Evolutionary conservation across 768 basidiomycete genomes (phyloP), one percentile per base, ranked within the genome.

Genomic region (Pholiota molesta): DNA sequence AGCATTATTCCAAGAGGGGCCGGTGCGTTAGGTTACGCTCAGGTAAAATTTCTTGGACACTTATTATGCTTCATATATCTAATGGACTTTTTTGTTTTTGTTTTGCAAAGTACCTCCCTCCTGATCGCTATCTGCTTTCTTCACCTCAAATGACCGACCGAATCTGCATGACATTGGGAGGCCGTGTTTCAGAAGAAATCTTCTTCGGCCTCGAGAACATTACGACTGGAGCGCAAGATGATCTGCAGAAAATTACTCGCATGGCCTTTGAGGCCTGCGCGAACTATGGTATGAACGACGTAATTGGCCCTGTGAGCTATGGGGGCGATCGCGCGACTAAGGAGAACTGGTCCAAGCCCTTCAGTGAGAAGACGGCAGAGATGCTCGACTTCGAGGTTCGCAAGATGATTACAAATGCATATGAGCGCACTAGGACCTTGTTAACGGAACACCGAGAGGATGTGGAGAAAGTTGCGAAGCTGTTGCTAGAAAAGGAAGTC

Each of bases 161-260:
- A 58, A 99, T 99, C 79, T 96, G 95, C 75, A 98, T 99, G 94
- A 99, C 97, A 0, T 84, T 99, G 23, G 97, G 97, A 60, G 97
- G 97, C 11, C 92, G 97, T 56, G 97, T 99, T 8, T 92, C 96
- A 0, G 97, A 99, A 77, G 97, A 99, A 75, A 96, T 99, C 61
- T 97, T 99, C 81, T 99, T 99, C 72, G 94, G 94, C 19, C 62
- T 72, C 5, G 90, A 90, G 70, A 93, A 94, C 68, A 96, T 99
- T 74, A 99, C 97, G 1, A 96, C 97, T 3, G 97, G 97, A 63
- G 97, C 97, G 3, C 95, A 98, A 77, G 97, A 99, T 69, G 97
- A 99, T 72, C 80, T 99, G 45, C 94, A 96, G 76, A 99, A 99
- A 79, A 97, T 99, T 64, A 98, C 97, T 3, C 86, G 90, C 62